Percentiles rank a stretch among this genome's conserved stretches.
phyloP scores from a whole-genome alignment of 1,284 basidiomycete genomes.

The Amylostereum areolatum region DNA sequence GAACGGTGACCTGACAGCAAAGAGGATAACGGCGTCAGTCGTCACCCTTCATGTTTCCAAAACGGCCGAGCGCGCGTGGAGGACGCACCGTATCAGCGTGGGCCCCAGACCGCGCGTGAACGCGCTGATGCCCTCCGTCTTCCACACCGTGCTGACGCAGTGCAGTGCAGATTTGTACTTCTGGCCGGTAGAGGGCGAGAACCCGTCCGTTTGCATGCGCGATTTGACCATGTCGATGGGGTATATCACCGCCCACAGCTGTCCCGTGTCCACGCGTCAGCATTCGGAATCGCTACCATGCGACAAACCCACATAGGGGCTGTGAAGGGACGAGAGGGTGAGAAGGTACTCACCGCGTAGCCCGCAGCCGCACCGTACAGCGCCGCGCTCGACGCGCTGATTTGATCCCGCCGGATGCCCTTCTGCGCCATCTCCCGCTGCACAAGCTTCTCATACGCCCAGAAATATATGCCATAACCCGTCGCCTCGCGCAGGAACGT shows the following conservation, averaged over 20 bases:
- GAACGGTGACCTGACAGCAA: conserved; percentile 62
- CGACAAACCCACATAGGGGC: not conserved
- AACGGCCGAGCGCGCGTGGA: not conserved
- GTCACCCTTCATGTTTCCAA: too few relatives aligned
- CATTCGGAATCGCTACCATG: too few relatives aligned
- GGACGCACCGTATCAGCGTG: conserved; percentile 79
- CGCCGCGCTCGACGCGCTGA: conserved; percentile 72
- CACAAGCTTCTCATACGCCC: conserved; percentile 90
- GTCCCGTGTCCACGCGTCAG: conserved; percentile 1
- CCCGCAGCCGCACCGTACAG: conserved; percentile 85
- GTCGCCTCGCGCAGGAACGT: conserved; percentile 84
- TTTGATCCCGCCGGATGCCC: conserved; percentile 67
- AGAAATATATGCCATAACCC: conserved; percentile 88
- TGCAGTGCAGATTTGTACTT: conserved; percentile 81
- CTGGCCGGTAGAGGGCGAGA: conserved; percentile 65
- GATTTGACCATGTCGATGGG: conserved; percentile 95
- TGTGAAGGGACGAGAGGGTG: conserved; percentile 4
- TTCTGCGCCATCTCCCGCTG: conserved; percentile 75
- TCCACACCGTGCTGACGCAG: conserved; percentile 79
- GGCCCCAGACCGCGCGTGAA: conserved; percentile 89
- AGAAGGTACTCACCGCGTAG: conserved; percentile 61
- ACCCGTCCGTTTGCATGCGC: conserved; percentile 91
- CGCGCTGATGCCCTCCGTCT: conserved; percentile 75
- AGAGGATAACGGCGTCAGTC: too few relatives aligned
- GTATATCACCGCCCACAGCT: conserved; percentile 86